phyloP scores from a whole-genome alignment of 805 yeast species.

The Candida ortonii region DNA sequence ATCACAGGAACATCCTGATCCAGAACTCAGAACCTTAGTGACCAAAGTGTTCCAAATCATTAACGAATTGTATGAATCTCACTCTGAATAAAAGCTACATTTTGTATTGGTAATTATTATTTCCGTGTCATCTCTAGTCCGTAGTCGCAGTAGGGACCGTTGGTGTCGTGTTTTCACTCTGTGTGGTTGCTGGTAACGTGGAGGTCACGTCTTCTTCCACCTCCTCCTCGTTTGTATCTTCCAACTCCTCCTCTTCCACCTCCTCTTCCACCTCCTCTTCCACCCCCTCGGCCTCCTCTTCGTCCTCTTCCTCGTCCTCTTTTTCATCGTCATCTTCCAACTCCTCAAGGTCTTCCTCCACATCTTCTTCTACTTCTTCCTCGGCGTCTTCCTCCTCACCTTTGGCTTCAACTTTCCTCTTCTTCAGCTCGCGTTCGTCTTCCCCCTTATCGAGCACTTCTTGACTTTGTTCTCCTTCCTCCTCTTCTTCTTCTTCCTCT shows the following conservation, averaged over 20 bases:
- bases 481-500: conserved; percentile 42
- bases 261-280: conserved; percentile 2
- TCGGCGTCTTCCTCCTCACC: conserved; percentile 22
- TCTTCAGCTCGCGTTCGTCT: conserved; percentile 33
- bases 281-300: conserved; percentile 10
- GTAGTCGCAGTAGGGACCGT: conserved; percentile 4
- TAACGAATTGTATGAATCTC: conserved; percentile 38
- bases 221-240: conserved; percentile 7
- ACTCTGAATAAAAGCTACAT: no score
- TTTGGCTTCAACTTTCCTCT: conserved; percentile 26
- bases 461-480: conserved; percentile 41
- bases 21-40: conserved; percentile 18
- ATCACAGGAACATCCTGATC: conserved; percentile 2
- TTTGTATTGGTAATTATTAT: no score
- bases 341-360: conserved; percentile 23
- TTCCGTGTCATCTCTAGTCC: no score
- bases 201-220: conserved; percentile 14
- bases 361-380: conserved; percentile 32
- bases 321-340: conserved; percentile 26
- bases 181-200: conserved; percentile 2
- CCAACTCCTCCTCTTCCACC: conserved; percentile 6
- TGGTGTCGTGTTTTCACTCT: background rate
- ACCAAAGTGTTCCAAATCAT: conserved; percentile 43
- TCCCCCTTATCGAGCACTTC: conserved; percentile 42
- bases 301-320: conserved; percentile 25